Evolutionary conservation across 2,329 filamentous ascomycete genomes (phyloP).

Genomic region (Cytospora chrysosperma): DNA sequence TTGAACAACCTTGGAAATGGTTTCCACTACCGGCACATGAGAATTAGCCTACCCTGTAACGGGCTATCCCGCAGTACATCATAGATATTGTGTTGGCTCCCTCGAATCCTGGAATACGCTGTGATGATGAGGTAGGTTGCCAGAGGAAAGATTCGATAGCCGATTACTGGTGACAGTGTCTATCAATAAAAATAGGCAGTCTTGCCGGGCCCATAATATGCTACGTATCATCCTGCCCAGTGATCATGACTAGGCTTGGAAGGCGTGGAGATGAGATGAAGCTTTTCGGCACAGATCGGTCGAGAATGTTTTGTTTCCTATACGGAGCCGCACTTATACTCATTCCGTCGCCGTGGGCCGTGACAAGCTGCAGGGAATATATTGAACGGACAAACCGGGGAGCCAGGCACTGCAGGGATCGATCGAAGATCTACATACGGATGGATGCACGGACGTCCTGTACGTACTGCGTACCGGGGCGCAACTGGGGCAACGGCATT

Average conservation of each 20-base stretch:
- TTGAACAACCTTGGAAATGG: neutral
- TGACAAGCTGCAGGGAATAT: neutral
- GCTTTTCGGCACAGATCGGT: neutral
- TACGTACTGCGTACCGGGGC: no score
- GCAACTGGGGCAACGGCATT: no score
- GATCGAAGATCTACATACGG: no score
- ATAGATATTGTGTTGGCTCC: no score
- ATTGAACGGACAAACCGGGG: neutral
- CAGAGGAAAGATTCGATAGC: neutral
- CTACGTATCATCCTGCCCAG: no score
- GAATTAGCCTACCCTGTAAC: neutral
- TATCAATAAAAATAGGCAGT: no score
- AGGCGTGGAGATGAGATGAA: neutral
- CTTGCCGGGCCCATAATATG: no score
- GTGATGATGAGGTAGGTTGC: neutral
- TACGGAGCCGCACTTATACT: no score
- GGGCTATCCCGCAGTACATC: neutral
- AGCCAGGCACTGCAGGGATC: neutral
- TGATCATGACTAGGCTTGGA: neutral
- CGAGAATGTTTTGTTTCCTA: neutral
- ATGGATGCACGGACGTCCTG: no score
- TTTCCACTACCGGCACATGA: neutral
- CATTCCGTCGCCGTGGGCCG: neutral
- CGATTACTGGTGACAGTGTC: no score
- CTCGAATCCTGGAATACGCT: neutral